These are phyloP conservation scores for Psilocybe tampanensis DNA, from an alignment of 768 basidiomycete species.

Conservation along the genomic window DNA sequence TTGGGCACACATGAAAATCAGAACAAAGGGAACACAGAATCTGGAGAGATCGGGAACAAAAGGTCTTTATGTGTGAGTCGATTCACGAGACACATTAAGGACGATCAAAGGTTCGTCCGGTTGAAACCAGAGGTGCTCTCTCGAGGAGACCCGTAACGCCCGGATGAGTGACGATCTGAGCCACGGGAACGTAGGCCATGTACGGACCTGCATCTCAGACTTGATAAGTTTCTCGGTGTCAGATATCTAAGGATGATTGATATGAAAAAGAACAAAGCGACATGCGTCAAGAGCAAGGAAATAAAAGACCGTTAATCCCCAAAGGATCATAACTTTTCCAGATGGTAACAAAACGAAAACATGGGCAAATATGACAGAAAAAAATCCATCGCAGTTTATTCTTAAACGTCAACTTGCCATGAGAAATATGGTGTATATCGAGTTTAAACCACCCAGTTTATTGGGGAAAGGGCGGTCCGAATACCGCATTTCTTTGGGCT, in stretches of 20 bases:
- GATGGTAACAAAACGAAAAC: conserved; percentile 1
- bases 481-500: background rate
- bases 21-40: background rate
- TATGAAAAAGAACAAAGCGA: background rate
- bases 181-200: background rate
- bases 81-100: background rate
- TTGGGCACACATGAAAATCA: background rate
- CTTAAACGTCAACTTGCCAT: background rate
- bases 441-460: background rate
- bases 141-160: conserved; percentile 3
- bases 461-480: conserved; percentile 16
- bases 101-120: background rate
- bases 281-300: conserved; percentile 7
- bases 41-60: background rate
- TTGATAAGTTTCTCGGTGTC: conserved; percentile 11
- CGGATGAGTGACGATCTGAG: conserved; percentile 1
- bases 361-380: conserved; percentile 5
- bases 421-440: conserved; percentile 4
- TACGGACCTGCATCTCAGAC: conserved; percentile 2
- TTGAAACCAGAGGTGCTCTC: background rate
- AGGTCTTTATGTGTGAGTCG: background rate
- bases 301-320: conserved; percentile 2
- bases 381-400: conserved; percentile 1
- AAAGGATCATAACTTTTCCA: background rate
- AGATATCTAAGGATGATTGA: conserved; percentile 5